Percentiles rank a stretch among this genome's conserved stretches.
These are phyloP conservation scores for Penicillium sp. DNA, from an alignment of 2,329 filamentous ascomycete species.

Conservation along the genomic window DNA sequence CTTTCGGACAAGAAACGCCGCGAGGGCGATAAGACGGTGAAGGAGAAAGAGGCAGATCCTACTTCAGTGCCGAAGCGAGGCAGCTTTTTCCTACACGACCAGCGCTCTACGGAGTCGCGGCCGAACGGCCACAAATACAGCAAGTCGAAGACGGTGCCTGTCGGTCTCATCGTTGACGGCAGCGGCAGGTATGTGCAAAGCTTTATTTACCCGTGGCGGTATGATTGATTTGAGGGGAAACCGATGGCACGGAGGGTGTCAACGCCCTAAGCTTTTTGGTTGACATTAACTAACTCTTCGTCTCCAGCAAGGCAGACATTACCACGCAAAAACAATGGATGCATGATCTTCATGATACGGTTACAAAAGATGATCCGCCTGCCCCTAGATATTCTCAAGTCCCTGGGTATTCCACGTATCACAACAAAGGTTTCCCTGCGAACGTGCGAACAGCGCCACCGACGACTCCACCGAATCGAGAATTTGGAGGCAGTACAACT, in stretches of 20 bases:
- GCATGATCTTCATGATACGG: conserved; percentile 88
- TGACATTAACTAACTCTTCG: conserved; percentile 30
- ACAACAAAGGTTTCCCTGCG: conserved; percentile 43
- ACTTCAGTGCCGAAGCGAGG: conserved; percentile 93
- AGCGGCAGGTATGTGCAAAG: conserved; percentile 46
- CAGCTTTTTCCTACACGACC: conserved; percentile 97
- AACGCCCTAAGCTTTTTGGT: not conserved
- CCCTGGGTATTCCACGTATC: conserved; percentile 33
- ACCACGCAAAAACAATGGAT: conserved; percentile 79
- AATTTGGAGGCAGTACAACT: conserved; percentile 80
- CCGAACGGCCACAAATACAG: conserved; percentile 72
- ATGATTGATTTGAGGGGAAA: not conserved
- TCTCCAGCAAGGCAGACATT: conserved; percentile 47
- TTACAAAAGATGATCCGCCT: conserved; percentile 48
- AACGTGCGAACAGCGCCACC: conserved; percentile 55
- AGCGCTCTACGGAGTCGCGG: conserved; percentile 76
- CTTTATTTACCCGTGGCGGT: not conserved
- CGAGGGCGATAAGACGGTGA: conserved; percentile 90
- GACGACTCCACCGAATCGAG: conserved; percentile 70
- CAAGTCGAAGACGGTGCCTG: conserved; percentile 60
- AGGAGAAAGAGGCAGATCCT: conserved; percentile 84
- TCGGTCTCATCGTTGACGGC: conserved; percentile 54
- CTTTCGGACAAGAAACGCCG: conserved; percentile 73
- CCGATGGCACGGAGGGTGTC: not conserved
- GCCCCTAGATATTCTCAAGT: conserved; percentile 36